Evolutionary conservation across 345 rosid genomes (phyloP), one percentile per base, ranked within the genome.

Genomic region (Populus nigra): DNA sequence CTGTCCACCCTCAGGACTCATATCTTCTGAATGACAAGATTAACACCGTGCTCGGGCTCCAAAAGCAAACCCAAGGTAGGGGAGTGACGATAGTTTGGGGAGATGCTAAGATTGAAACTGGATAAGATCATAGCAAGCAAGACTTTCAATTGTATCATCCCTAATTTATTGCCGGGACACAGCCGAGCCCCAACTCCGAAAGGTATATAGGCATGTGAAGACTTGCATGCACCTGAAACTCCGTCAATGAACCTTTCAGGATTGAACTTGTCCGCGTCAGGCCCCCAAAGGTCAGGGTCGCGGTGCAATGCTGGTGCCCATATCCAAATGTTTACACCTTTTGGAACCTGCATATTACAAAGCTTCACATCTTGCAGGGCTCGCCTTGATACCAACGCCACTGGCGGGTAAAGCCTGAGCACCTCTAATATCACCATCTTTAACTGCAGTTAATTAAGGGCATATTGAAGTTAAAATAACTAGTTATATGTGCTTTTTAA

Each of bases 81-180:
- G 4, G 69, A 77, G 71, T 81, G 78, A 9, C 36, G 22, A 33
- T 81, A 77, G n/a, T 8, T 77, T 49, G 80, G 75, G 15, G 78
- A 73, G 25, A 69, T 7, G 15, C 61, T 43, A 23, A 76, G 35
- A 16, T 22, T 8, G 70, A 83, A 79, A 20, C 35, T 72, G 23
- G 83, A 83, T 0, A 73, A 16, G 17, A 72, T 20, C 20, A 39
- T 12, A 67, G 75, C 71, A 50, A 72, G 53, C 29, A 83, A 20
- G 25, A 72, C 38, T 41, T 29, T 33, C 29, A 72, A 3, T 10
- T 50, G 7, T 1, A 11, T 10, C 49, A 41, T 10, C n/a, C 45
- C 45, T 35, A 67, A 17, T 22, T 67, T 35, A 11, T 67, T 9
- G 18, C 70, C 70, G 11, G 70, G 70, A 8, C 70, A 67, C 3